Evolutionary conservation across 106 monocot genomes (phyloP).

Genomic region (Acorus gramineus): DNA sequence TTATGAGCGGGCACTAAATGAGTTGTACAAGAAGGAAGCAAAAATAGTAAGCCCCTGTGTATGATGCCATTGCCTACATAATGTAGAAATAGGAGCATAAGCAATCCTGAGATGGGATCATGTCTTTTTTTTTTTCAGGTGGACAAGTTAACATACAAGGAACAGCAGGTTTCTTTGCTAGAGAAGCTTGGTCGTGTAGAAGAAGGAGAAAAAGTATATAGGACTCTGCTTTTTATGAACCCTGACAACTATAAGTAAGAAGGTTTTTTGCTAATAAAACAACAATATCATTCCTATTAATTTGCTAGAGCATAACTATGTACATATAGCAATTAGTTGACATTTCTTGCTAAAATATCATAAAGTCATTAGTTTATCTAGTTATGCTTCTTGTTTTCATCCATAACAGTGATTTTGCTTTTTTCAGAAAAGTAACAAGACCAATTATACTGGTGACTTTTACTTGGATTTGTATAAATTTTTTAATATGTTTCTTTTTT

Average conservation of each 20-base stretch:
- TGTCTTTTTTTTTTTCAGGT: slow-evolving; percentile 37
- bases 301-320: too few relatives aligned
- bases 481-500: too few relatives aligned
- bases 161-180: slow-evolving; percentile 73
- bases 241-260: slow-evolving; percentile 89
- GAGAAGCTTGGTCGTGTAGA: slow-evolving; percentile 64
- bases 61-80: neutral
- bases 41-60: slow-evolving; percentile 58
- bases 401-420: too few relatives aligned
- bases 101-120: neutral
- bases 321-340: too few relatives aligned
- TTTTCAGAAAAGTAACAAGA: too few relatives aligned
- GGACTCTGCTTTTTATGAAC: slow-evolving; percentile 79
- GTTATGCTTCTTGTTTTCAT: too few relatives aligned
- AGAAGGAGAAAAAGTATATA: slow-evolving; percentile 80
- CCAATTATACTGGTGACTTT: too few relatives aligned
- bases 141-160: slow-evolving; percentile 77
- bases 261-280: neutral
- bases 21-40: slow-evolving; percentile 69
- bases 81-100: neutral
- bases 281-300: too few relatives aligned
- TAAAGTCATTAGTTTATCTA: too few relatives aligned
- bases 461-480: too few relatives aligned
- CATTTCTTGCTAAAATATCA: too few relatives aligned
- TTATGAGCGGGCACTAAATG: slow-evolving; percentile 77